Conservation (phyloP, 306 rosid species). For the Pyrus betulifolia region DNA sequence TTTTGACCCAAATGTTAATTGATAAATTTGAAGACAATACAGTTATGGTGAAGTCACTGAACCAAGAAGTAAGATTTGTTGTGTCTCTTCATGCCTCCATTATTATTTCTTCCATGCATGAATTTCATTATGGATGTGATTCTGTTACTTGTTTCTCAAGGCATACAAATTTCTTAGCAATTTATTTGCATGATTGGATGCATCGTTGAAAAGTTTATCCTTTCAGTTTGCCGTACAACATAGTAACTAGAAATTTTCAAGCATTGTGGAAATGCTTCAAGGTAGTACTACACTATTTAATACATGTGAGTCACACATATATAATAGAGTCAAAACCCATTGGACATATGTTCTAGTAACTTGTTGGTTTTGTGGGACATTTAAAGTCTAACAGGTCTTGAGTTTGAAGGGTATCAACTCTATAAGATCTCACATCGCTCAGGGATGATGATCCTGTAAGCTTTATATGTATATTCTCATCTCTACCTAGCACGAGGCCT, state of each 20-base stretch:
- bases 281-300: slow-evolving; percentile 28
- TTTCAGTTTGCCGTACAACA: slow-evolving; percentile 49
- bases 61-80: slow-evolving; percentile 61
- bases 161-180: neutral
- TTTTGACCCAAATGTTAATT: too few relatives aligned
- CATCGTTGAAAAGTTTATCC: neutral
- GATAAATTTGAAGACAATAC: slow-evolving; percentile 34
- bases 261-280: slow-evolving; percentile 49
- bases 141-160: too few relatives aligned
- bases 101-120: slow-evolving; percentile 31
- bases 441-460: too few relatives aligned
- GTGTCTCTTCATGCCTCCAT: slow-evolving; percentile 36
- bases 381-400: too few relatives aligned
- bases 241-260: slow-evolving; percentile 60
- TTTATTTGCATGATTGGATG: neutral
- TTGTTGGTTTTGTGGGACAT: too few relatives aligned
- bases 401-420: too few relatives aligned
- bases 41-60: slow-evolving; percentile 41
- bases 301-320: too few relatives aligned
- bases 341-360: too few relatives aligned
- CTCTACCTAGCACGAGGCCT: too few relatives aligned
- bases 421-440: too few relatives aligned
- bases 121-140: slow-evolving; percentile 48
- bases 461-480: too few relatives aligned
- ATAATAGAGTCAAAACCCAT: too few relatives aligned